Base-by-base conservation (phyloP, 805 yeast genomes). In the Kodamaea kaohsiungensis region DNA sequence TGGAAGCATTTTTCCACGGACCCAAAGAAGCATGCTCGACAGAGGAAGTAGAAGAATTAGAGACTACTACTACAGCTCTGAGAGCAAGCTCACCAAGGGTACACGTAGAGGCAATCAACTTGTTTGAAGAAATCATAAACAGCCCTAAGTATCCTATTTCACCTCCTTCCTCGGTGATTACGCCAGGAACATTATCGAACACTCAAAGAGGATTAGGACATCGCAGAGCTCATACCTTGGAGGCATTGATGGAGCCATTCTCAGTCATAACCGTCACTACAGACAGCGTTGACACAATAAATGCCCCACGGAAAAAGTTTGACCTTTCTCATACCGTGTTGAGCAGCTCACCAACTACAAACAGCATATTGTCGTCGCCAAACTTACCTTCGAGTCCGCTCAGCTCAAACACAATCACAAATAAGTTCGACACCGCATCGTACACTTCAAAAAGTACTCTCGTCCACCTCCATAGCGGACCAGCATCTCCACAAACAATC, bases 1-100 rank as follows among this genome's bases (percentile, higher is more conserved):
- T 80, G 52, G 76, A 77, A 54, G 75, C 72, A 52, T 80, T 59
- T 56, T 68, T 69, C 57, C 35, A 40, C 19, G 40, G 47, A 17
- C 45, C 45, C 38, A 48, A 33, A 12, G 33, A 33, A 17, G 13
- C 27, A 8, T 12, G 19, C 4, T 4, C 19, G 7, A 3, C n/a
- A 42, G n/a, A 43, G 22, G 19, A 15, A 18, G 22, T 38, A 15
- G 42, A n/a, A 17, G 12, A 40, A 19, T 13, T 16, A 40, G 45
- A 10, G 48, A 43, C 18, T 10, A 8, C 18, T 10, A 8, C 37
- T 13, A 10, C 35, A 10, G 13, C 46, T 13, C 35, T 43, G 22
- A 42, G 19, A 27, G 45, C 22, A 12, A 37, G 43, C 27, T 39
- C 51, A 5, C 15, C 40, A 18, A 51, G 25, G 39, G 49, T 46